Evolutionary conservation across 2,329 filamentous ascomycete genomes (phyloP).

Genomic region (Ophiocordyceps camponoti-rufipedis): DNA sequence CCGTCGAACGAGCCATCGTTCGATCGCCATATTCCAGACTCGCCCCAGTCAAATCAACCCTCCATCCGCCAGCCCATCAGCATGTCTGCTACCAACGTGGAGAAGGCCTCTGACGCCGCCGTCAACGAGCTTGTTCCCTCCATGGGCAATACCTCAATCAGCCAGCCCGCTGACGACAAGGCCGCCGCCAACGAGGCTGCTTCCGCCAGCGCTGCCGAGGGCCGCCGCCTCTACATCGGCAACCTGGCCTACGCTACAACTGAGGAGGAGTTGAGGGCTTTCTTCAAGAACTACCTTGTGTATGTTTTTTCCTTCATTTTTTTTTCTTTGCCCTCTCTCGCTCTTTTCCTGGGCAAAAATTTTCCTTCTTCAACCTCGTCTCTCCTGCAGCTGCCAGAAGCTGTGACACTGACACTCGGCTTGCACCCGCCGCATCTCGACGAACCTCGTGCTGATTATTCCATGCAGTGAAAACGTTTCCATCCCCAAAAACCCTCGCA

Average conservation of each 20-base stretch:
- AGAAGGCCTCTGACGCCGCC: slow-evolving; percentile 46
- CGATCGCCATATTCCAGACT: slow-evolving; percentile 8
- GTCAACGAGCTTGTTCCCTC: slow-evolving; percentile 62
- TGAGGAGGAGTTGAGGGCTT: slow-evolving; percentile 99
- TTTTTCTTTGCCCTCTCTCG: neutral
- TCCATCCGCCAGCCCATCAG: slow-evolving; percentile 27
- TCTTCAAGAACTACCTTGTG: slow-evolving; percentile 99
- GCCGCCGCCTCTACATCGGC: slow-evolving; percentile 98
- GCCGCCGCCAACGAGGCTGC: slow-evolving; percentile 68
- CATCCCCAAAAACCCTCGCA: slow-evolving; percentile 98
- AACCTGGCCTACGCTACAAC: slow-evolving; percentile 99
- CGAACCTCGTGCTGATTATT: slow-evolving; percentile 9
- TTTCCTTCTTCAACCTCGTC: neutral
- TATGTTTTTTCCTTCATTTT: slow-evolving; percentile 35
- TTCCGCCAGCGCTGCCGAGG: slow-evolving; percentile 93
- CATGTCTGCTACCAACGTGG: slow-evolving; percentile 61
- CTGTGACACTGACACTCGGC: no score
- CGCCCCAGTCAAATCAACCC: no score
- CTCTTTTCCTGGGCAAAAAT: neutral
- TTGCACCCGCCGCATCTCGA: no score
- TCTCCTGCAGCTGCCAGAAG: neutral
- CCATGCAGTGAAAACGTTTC: slow-evolving; percentile 81
- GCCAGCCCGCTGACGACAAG: slow-evolving; percentile 33
- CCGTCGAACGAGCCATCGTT: slow-evolving; percentile 22
- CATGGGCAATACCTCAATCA: slow-evolving; percentile 56